Conservation (phyloP, 164 flowering plant genomes). For the Tinospora cordifolia region DNA sequence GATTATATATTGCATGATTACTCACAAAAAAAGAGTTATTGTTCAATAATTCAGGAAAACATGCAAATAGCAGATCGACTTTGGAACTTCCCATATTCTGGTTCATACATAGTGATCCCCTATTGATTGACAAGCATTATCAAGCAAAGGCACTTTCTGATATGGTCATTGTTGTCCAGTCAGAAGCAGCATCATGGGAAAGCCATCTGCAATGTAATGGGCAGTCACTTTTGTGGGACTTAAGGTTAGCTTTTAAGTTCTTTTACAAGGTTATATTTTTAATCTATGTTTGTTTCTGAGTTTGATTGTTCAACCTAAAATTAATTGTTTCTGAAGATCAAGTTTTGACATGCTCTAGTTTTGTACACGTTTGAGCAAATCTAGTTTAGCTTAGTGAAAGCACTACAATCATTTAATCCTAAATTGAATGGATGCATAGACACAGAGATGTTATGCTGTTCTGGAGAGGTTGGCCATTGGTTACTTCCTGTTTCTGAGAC, state of each 20-base stretch:
- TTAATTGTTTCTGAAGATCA: neutral
- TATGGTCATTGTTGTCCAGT: constrained; percentile 95
- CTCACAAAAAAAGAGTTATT: constrained; percentile 2
- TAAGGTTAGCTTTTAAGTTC: constrained; percentile 49
- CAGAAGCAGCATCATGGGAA: constrained; percentile 83
- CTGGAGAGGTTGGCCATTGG: neutral
- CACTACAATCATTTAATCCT: neutral
- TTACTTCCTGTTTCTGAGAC: neutral
- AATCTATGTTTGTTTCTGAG: neutral
- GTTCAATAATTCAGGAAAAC: constrained; percentile 48
- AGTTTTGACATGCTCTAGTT: neutral
- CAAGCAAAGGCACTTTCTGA: constrained; percentile 95
- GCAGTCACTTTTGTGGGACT: constrained; percentile 72
- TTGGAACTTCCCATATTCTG: constrained; percentile 94
- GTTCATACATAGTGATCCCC: constrained; percentile 81
- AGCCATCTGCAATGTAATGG: constrained; percentile 98
- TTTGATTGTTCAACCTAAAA: neutral
- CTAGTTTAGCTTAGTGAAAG: neutral
- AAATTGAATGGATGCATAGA: neutral
- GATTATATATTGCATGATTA: neutral
- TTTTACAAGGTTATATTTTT: neutral
- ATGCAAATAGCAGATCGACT: constrained; percentile 76
- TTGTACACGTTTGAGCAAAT: neutral
- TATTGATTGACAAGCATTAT: constrained; percentile 89
- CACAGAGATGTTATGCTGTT: neutral